Evolutionary conservation across 2,329 filamentous ascomycete genomes (phyloP), one percentile per base, ranked within the genome.

Genomic region (Fusarium sp.): DNA sequence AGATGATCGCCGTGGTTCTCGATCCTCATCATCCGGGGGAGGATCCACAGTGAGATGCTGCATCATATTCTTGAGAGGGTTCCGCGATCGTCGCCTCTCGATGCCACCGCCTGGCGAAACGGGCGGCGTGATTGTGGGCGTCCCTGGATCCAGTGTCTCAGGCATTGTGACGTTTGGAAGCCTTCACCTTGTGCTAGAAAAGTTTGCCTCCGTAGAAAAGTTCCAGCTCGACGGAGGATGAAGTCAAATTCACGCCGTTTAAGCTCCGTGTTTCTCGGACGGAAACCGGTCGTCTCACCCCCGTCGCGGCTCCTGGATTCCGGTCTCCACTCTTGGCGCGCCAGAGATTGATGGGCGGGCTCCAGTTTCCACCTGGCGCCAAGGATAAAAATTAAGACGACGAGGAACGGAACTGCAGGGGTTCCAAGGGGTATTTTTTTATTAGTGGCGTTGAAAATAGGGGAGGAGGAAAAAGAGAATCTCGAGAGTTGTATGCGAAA

Each of bases 1-100:
- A 10, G 77, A 79, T 13, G 66, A 66, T 43, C 75, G 74, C n/a
- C 75, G 69, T 3, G 76, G 70, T 38, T 75, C 61, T 18, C 73
- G 68, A 26, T 72, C 71, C 9, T 74, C 72, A 20, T 78, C 73
- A 31, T 74, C 72, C 34, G 75, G 69, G 8, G 76, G 71, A 9
- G 74, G 64, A 31, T 80, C 78, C 50, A 80, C 78, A 33, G 78
- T 78, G 48, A 80, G 77, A 58, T 80, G 78, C 63, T 79, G 77
- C 74, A 80, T 79, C 76, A 80, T 79, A 58, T 75, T 79, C 51
- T 73, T 76, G 46, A 80, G 70, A 51, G 77, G 77, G 61, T 79
- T 79, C 71, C 74, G 76, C 49, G 77, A 80, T 24, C 78, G 72
- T 36, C 77, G 76, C 38, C 77, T 75, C 69, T 76, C 73, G 3